These are phyloP conservation scores for Tolypocladium capitatum DNA, from an alignment of 2,329 filamentous ascomycete genomes.

Conservation along the genomic window DNA sequence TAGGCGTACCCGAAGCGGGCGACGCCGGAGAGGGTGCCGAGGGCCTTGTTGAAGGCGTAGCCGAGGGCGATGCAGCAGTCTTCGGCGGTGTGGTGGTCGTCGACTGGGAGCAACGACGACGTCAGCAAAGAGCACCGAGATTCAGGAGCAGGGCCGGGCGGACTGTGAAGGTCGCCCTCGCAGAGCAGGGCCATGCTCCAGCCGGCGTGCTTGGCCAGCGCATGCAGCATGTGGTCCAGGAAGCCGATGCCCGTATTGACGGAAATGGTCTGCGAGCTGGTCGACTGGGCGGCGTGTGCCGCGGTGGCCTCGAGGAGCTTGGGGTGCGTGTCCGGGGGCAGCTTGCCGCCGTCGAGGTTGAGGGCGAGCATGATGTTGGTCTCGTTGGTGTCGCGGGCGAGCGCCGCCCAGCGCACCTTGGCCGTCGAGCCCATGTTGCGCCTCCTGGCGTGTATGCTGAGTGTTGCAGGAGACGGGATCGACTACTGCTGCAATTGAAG, in stretches of 20 bases:
- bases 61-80: slow-evolving; percentile 90
- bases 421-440: slow-evolving; percentile 13
- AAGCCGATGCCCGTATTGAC: slow-evolving; percentile 94
- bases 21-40: slow-evolving; percentile 67
- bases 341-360: slow-evolving; percentile 81
- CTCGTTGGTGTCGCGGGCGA: slow-evolving; percentile 91
- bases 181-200: slow-evolving; percentile 80
- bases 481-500: background rate
- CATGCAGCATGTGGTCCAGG: slow-evolving; percentile 97
- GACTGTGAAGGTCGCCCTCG: slow-evolving; percentile 83
- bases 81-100: slow-evolving; percentile 97
- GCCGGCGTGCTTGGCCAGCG: slow-evolving; percentile 86
- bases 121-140: background rate
- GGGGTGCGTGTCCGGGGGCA: slow-evolving; percentile 50
- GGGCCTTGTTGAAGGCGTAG: slow-evolving; percentile 65
- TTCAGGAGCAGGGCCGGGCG: slow-evolving; percentile 17
- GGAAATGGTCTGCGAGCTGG: slow-evolving; percentile 72
- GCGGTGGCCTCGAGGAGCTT: slow-evolving; percentile 37
- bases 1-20: slow-evolving; percentile 87
- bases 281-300: slow-evolving; percentile 72
- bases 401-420: slow-evolving; percentile 52
- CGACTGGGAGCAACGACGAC: slow-evolving; percentile 41
- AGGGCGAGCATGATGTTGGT: slow-evolving; percentile 90
- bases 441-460: background rate
- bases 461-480: background rate